phyloP scores from a whole-genome alignment of 2,329 filamentous ascomycete species.

The Pseudopyricularia javanii region DNA sequence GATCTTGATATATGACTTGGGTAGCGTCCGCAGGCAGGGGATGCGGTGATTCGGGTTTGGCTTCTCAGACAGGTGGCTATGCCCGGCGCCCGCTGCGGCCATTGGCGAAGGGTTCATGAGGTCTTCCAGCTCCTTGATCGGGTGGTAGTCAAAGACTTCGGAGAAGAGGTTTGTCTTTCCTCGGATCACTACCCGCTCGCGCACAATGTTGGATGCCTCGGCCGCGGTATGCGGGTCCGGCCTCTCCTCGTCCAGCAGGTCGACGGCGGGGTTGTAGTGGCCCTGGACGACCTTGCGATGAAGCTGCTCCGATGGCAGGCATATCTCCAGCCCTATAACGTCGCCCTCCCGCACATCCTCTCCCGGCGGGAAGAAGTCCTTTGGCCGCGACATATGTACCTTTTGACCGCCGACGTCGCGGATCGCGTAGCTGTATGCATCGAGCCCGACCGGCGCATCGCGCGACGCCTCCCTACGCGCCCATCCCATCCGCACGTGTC shows the following conservation, averaged over 20 bases:
- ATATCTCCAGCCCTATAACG: slow-evolving; percentile 87
- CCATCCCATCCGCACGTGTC: slow-evolving; percentile 76
- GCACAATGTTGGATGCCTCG: slow-evolving; percentile 70
- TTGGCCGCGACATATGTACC: slow-evolving; percentile 86
- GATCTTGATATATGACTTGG: slow-evolving; percentile 72
- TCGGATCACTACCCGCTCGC: slow-evolving; percentile 87
- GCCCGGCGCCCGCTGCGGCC: slow-evolving; percentile 27
- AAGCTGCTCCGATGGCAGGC: slow-evolving; percentile 70
- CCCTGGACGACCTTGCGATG: slow-evolving; percentile 84
- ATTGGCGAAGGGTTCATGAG: slow-evolving; percentile 57
- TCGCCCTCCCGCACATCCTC: slow-evolving; percentile 80
- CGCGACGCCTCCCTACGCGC: slow-evolving; percentile 68
- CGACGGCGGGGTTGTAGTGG: slow-evolving; percentile 76
- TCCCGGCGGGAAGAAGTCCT: slow-evolving; percentile 70
- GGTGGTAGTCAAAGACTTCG: slow-evolving; percentile 81
- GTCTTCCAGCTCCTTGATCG: slow-evolving; percentile 80
- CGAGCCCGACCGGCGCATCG: slow-evolving; percentile 75
- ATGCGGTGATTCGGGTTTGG: slow-evolving; percentile 62
- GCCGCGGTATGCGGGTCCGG: slow-evolving; percentile 10
- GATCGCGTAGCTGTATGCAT: slow-evolving; percentile 88
- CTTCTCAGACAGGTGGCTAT: slow-evolving; percentile 21
- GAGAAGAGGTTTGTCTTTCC: slow-evolving; percentile 90
- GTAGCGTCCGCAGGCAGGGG: slow-evolving; percentile 72
- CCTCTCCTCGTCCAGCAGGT: slow-evolving; percentile 26
- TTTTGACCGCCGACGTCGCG: slow-evolving; percentile 85